Evolutionary conservation across 2,329 filamentous ascomycete genomes (phyloP).

Genomic region (Verticillium klebahnii): DNA sequence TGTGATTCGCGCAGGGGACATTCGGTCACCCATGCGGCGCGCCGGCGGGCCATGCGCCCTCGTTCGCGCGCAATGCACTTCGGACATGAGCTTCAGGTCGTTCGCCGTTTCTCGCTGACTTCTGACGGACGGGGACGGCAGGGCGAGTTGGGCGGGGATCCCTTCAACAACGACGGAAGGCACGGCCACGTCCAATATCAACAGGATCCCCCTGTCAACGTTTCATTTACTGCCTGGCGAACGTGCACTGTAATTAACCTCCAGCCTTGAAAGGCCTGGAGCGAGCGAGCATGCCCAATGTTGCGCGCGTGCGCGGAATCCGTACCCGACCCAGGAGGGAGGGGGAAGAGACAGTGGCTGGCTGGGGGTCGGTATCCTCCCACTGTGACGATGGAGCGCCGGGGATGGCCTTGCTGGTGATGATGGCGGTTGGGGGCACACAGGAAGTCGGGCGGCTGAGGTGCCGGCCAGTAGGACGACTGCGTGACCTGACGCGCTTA

Average conservation of each 20-base stretch:
- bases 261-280: neutral
- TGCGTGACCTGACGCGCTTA: neutral
- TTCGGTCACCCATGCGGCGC: neutral
- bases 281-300: neutral
- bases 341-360: neutral
- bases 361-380: neutral
- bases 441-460: neutral
- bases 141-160: neutral
- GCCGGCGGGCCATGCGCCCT: neutral
- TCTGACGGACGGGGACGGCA: neutral
- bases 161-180: neutral
- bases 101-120: neutral
- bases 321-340: neutral
- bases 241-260: neutral
- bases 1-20: neutral
- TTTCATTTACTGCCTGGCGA: neutral
- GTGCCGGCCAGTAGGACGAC: neutral
- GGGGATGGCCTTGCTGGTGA: neutral
- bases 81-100: neutral
- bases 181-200: neutral
- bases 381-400: neutral
- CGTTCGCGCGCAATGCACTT: neutral
- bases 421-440: neutral
- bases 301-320: neutral
- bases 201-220: neutral